phyloP scores from a whole-genome alignment of 257 asterid species.

The Prunella vulgaris region DNA sequence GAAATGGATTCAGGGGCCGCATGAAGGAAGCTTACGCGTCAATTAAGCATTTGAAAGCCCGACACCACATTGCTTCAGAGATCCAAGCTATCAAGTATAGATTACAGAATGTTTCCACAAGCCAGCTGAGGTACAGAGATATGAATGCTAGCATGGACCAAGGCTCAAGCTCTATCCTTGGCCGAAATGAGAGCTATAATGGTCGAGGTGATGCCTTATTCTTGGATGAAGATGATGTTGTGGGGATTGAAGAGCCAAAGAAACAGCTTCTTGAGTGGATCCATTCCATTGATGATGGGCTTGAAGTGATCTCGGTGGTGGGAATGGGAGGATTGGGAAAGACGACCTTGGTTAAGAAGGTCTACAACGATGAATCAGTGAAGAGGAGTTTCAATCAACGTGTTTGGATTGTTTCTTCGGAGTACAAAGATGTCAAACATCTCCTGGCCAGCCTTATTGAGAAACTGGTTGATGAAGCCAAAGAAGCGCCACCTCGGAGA shows the following conservation, averaged over 20 bases:
- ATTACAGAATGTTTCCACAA: no score
- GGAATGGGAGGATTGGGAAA: no score
- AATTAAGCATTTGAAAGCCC: constrained; percentile 11
- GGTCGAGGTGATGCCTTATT: constrained; percentile 32
- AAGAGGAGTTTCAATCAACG: background rate
- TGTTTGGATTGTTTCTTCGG: constrained; percentile 12
- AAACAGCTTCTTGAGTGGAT: constrained; percentile 18
- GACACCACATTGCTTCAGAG: constrained; percentile 22
- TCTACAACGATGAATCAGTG: background rate
- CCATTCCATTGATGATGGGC: background rate
- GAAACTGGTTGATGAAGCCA: background rate
- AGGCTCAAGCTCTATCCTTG: background rate
- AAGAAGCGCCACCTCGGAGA: background rate
- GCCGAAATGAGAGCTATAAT: background rate
- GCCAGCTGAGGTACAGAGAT: constrained; percentile 11
- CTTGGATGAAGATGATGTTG: no score
- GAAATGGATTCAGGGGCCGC: background rate
- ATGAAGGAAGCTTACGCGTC: background rate
- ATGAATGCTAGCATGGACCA: background rate
- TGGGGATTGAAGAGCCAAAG: constrained; percentile 34
- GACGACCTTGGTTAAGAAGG: no score
- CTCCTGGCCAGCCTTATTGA: background rate
- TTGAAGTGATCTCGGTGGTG: no score
- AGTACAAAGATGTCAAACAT: background rate
- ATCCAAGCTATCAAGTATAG: constrained; percentile 16